Conservation (phyloP, 257 asterid genomes). For the Leptodermis oblonga region DNA sequence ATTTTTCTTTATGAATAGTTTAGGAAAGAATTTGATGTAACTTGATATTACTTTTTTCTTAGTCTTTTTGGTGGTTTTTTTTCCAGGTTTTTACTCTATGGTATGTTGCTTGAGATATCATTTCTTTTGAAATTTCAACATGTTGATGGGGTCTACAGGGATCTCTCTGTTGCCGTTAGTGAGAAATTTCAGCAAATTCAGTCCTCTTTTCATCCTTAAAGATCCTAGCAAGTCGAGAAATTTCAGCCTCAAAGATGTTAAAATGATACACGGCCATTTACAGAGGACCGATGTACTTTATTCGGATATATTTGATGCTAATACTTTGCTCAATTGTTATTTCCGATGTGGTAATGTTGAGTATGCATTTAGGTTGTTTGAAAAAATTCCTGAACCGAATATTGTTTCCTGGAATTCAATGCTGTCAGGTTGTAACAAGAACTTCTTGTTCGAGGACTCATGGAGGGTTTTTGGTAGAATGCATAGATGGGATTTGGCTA, state of each 20-base stretch:
- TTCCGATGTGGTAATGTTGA: constrained; percentile 37
- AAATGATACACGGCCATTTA: constrained; percentile 42
- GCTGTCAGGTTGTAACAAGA: constrained; percentile 54
- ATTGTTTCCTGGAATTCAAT: constrained; percentile 59
- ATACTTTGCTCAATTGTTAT: constrained; percentile 41
- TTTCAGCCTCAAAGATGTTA: constrained; percentile 32
- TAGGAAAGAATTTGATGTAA: too few relatives aligned
- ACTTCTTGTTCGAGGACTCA: constrained; percentile 38
- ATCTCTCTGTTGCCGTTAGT: too few relatives aligned
- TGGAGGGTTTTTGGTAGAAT: constrained; percentile 55
- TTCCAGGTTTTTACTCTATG: too few relatives aligned
- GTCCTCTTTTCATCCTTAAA: constrained; percentile 28
- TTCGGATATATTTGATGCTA: constrained; percentile 30
- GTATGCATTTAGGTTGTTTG: constrained; percentile 56
- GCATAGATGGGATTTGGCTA: constrained; percentile 36
- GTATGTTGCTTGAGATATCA: too few relatives aligned
- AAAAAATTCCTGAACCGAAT: constrained; percentile 47
- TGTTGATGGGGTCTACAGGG: too few relatives aligned
- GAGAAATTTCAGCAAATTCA: constrained; percentile 1
- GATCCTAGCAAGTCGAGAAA: constrained; percentile 34
- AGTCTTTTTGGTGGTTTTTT: too few relatives aligned
- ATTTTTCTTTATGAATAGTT: too few relatives aligned
- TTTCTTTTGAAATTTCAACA: too few relatives aligned
- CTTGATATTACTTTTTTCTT: too few relatives aligned
- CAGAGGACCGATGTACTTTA: constrained; percentile 30